These are phyloP conservation scores for Spathaspora hagerdaliae DNA, from an alignment of 805 yeast species.

Conservation along the genomic window DNA sequence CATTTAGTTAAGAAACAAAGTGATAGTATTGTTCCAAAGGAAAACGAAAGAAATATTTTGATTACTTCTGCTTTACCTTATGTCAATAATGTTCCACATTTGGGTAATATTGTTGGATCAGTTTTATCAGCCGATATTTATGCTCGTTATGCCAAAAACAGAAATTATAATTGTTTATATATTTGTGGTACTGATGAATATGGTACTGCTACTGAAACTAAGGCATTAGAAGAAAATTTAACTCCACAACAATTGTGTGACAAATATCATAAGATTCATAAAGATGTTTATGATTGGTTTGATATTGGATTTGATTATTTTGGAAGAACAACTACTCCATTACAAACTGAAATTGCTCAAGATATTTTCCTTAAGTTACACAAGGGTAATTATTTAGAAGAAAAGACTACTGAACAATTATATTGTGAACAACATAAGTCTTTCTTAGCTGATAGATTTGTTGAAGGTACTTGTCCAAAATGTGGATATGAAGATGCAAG, in stretches of 20 bases:
- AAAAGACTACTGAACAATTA: conserved; percentile 81
- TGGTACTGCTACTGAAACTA: conserved; percentile 99
- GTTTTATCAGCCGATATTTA: conserved; percentile 93
- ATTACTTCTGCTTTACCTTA: conserved; percentile 97
- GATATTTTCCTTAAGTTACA: conserved; percentile 77
- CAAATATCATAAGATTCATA: conserved; percentile 82
- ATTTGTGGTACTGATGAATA: conserved; percentile 98
- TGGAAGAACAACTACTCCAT: conserved; percentile 91
- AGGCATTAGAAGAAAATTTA: conserved; percentile 90
- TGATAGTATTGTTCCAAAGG: conserved; percentile 51
- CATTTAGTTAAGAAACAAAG: conserved; percentile 26
- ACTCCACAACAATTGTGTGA: conserved; percentile 88
- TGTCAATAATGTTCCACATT: conserved; percentile 96
- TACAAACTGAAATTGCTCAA: conserved; percentile 94
- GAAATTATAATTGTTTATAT: conserved; percentile 82
- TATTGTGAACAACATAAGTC: conserved; percentile 90
- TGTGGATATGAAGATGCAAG: conserved; percentile 96
- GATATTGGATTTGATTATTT: conserved; percentile 91
- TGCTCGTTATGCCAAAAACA: conserved; percentile 82
- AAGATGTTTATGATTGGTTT: conserved; percentile 94
- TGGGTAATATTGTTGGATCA: conserved; percentile 95
- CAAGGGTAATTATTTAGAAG: conserved; percentile 79
- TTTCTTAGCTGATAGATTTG: conserved; percentile 92
- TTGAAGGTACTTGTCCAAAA: conserved; percentile 96
- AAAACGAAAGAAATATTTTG: conserved; percentile 72